Evolutionary conservation across 768 basidiomycete species (phyloP), one percentile per base, ranked within the genome.

Genomic region (Candolleomyces eurysporus): DNA sequence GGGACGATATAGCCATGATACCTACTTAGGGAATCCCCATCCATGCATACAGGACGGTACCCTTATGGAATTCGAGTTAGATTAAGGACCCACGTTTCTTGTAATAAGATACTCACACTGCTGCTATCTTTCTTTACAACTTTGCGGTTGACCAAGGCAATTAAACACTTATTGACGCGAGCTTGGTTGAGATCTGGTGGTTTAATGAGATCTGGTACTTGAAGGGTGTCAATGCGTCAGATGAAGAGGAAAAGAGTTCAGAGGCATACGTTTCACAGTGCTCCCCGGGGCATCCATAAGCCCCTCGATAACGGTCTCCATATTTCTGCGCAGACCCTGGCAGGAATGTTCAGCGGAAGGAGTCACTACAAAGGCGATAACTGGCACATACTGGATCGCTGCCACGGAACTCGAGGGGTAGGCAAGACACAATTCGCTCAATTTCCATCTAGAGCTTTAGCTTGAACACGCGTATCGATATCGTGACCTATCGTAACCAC

Each of bases 361-460:
- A 22, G 19, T 26, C 1, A 39, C 10, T 4, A 22, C 49, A 26
- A 49, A 43, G 40, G 48, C 19, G 42, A 21, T n/a, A 36, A 36
- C 30, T 2, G 48, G 48, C 54, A 78, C 90, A 59, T 69, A 92
- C 93, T 2, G 91, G 89, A 73, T 96, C 92, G 65, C 80, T 89
- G 9, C 95, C 95, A 22, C 95, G 84, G 71, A 94, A 98, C 73
- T 96, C 95, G 13, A 98, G 79, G 0, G 95, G 95, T 42, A 96
- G 78, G 58, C 83, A 85, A 26, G 87, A 82, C 16, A 96, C 81
- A 16, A 92, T 82, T 61, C 84, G 85, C 63, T 94, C 92, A 36
- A 89, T 76, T 55, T 82, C 82, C 63, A 88, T 69, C 84, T 88
- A 55, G 19, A 5, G 22, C 21, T 26, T 32, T 16, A 56, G 22